Evolutionary conservation across 2,329 filamentous ascomycete species (phyloP), one percentile per base, ranked within the genome.

Genomic region (Fusarium falciforme): DNA sequence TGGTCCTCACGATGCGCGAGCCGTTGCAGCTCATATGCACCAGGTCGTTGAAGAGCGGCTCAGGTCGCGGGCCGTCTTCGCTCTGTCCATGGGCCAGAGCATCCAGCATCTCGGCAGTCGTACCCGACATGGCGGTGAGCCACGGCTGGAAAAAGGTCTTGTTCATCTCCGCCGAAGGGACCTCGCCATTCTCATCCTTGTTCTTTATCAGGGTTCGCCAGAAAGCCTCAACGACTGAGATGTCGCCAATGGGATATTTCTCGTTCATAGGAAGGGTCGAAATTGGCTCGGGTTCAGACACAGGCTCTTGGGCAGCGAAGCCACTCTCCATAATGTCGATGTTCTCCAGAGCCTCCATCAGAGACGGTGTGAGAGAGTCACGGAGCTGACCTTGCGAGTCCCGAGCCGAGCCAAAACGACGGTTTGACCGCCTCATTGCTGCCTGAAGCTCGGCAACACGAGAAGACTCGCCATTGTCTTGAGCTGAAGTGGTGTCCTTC

Each of bases 21-120:
- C 61, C 61, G 16, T 64, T 64, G 49, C 61, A 64, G 49, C 61
- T 64, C 49, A 64, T 58, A 27, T 64, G 61, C n/a, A 64, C 61
- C 6, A 64, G 35, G 35, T 64, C 61, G 27, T 64, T 64, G 61
- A 64, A 64, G 61, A 64, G 49, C n/a, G 61, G 61, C 27, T 64
- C 61, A 12, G 61, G 61, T 57, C 61, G 61, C 11, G 33, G 61
- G 3, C 61, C 61, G 8, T 57, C 61, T 16, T 64, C 61, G n/a
- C 61, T 57, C 9, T 38, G 35, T 6, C 61, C 61, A 20, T 64
- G 61, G 6, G 61, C 36, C 12, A 64, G 61, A 16, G 61, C 61
- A 20, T 64, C 61, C 49, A 64, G 17, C 61, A 64, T 64, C 49
- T 64, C 61, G 11, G 61, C 47, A 5, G 54, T 36, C 4, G 49